A percentile compares a stretch with the other conserved stretches of the same genome.
phyloP scores from a whole-genome alignment of 2,329 filamentous ascomycete species.

The Epichloe bromicola region DNA sequence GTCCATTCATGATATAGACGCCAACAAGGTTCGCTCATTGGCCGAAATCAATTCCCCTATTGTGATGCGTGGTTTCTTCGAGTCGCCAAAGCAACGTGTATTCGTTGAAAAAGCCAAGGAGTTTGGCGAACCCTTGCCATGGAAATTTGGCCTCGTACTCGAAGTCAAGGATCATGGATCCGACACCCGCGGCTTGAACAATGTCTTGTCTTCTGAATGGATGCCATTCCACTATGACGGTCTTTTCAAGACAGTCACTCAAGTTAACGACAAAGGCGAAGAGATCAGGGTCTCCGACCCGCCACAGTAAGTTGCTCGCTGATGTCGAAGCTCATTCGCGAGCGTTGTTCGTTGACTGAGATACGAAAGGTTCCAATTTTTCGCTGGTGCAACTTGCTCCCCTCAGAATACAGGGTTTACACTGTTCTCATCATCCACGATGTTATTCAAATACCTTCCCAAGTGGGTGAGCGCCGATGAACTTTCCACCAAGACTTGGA shows the following conservation, averaged over 20 bases:
- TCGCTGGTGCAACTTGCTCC: constrained; percentile 31
- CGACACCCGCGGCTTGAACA: constrained; percentile 32
- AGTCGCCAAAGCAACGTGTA: constrained; percentile 29
- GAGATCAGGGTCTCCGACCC: constrained; percentile 28
- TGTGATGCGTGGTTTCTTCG: constrained; percentile 36
- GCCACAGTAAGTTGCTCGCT: constrained; percentile 22
- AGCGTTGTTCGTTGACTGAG: background rate
- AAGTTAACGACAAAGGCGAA: constrained; percentile 23
- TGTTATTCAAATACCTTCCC: constrained; percentile 29
- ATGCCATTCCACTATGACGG: constrained; percentile 48
- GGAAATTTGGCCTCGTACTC: constrained; percentile 39
- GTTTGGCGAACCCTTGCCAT: constrained; percentile 34
- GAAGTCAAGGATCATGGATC: constrained; percentile 36
- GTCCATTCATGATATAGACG: constrained; percentile 30
- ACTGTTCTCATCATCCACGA: constrained; percentile 12
- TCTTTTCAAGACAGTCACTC: constrained; percentile 38
- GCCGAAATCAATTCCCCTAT: constrained; percentile 39
- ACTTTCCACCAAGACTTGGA: constrained; percentile 32
- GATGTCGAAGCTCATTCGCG: background rate
- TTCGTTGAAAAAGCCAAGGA: constrained; percentile 33
- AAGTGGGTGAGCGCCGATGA: constrained; percentile 20
- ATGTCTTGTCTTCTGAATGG: constrained; percentile 36
- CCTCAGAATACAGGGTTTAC: constrained; percentile 40
- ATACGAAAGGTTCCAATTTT: constrained; percentile 33
- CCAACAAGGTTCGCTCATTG: constrained; percentile 30